Conservation (phyloP, 163 green algal genomes). For the Scenedesmus sp. region DNA sequence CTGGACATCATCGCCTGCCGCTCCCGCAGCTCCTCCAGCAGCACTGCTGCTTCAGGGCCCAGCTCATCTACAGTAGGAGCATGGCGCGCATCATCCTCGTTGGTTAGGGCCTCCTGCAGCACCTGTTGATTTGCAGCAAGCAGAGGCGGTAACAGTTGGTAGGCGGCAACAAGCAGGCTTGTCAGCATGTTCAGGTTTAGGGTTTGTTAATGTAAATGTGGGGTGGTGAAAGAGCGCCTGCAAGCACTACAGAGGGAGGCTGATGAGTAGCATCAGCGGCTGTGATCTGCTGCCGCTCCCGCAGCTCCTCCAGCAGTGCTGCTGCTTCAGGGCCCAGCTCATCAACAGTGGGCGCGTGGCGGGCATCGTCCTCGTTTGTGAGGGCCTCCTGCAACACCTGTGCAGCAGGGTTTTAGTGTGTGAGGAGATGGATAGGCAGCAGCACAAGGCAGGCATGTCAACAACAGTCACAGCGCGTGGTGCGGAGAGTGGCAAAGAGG, state of each 20-base stretch:
- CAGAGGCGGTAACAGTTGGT: not conserved
- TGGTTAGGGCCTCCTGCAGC: slow-evolving; percentile 61
- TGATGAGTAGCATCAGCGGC: too few species aligned
- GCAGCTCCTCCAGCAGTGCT: slow-evolving; percentile 63
- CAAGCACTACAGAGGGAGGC: too few species aligned
- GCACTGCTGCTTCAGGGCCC: slow-evolving; percentile 41
- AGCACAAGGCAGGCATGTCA: too few species aligned
- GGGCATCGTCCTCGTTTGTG: slow-evolving; percentile 43
- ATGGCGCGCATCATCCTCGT: slow-evolving; percentile 40
- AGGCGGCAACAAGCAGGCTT: too few species aligned
- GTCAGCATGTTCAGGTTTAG: not conserved
- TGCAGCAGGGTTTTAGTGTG: not conserved
- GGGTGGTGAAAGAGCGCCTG: too few species aligned
- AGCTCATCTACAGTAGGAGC: slow-evolving; percentile 30
- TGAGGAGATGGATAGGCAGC: not conserved
- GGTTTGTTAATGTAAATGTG: too few species aligned
- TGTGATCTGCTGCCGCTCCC: slow-evolving; percentile 50
- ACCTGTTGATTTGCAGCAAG: slow-evolving; percentile 51
- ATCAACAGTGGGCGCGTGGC: slow-evolving; percentile 2
- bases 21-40: slow-evolving; percentile 68
- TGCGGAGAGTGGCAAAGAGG: too few species aligned
- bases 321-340: slow-evolving; percentile 44
- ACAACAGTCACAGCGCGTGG: too few species aligned
- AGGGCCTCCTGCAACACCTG: slow-evolving; percentile 69
- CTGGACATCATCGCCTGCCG: slow-evolving; percentile 45